Conservation (phyloP, 331 rosid genomes). For the Acacia concinna region DNA sequence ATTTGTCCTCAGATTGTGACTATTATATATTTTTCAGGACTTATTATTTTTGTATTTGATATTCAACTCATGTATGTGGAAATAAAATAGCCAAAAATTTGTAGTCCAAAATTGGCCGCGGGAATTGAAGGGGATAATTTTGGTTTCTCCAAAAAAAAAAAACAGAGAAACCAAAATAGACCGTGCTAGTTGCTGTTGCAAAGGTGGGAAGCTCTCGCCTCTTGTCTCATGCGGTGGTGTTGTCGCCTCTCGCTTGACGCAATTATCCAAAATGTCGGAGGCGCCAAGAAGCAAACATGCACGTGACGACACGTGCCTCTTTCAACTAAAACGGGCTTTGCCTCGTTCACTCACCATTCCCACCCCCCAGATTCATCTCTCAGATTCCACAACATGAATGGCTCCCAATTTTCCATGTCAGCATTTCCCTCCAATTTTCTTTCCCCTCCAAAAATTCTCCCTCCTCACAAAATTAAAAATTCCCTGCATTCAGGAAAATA, state of each 20-base stretch:
- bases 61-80: not conserved
- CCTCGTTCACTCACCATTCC: slow-evolving; percentile 11
- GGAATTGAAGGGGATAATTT: not conserved
- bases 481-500: slow-evolving; percentile 25
- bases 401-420: slow-evolving; percentile 64
- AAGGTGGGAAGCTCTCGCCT: not conserved
- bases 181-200: not conserved
- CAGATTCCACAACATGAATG: slow-evolving; percentile 48
- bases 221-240: not conserved
- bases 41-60: not conserved
- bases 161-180: too few relatives aligned
- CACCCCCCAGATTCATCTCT: slow-evolving; percentile 38
- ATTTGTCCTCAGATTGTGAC: not conserved
- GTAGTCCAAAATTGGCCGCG: not conserved
- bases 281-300: slow-evolving; percentile 31
- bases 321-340: slow-evolving; percentile 1
- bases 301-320: slow-evolving; percentile 59
- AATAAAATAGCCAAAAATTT: not conserved
- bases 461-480: slow-evolving; percentile 44
- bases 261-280: not conserved
- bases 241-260: not conserved
- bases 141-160: not conserved
- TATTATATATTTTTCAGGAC: not conserved
- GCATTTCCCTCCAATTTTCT: slow-evolving; percentile 3
- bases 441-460: slow-evolving; percentile 49